Evolutionary conservation across 371 early-diverging fungal genomes (phyloP).

Genomic region (Umbelopsis sp.): DNA sequence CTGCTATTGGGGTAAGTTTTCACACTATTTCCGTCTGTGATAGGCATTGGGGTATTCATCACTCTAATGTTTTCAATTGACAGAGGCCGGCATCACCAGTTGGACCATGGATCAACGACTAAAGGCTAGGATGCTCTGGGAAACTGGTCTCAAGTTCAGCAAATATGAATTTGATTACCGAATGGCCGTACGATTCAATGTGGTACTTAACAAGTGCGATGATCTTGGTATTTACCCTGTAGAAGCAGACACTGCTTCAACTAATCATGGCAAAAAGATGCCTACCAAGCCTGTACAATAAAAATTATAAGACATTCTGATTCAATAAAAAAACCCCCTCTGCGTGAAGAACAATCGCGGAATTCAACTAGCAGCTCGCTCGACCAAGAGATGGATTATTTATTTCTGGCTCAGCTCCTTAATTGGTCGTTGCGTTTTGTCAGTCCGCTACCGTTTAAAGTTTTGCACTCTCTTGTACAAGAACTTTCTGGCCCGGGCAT

Average conservation of each 20-base stretch:
- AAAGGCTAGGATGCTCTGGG: slow-evolving; percentile 34
- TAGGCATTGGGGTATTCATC: no score
- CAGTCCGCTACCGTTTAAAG: no score
- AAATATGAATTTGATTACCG: slow-evolving; percentile 49
- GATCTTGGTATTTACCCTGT: slow-evolving; percentile 9
- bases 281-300: slow-evolving; percentile 12
- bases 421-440: no score
- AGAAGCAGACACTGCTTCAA: slow-evolving; percentile 23
- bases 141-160: slow-evolving; percentile 33
- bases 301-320: not conserved
- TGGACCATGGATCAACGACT: slow-evolving; percentile 34
- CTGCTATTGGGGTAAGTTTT: slow-evolving; percentile 62
- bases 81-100: slow-evolving; percentile 41
- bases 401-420: no score
- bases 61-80: not conserved
- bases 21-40: no score
- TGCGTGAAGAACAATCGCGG: no score
- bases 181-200: slow-evolving; percentile 14
- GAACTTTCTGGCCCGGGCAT: no score
- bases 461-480: no score
- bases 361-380: no score
- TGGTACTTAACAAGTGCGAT: slow-evolving; percentile 19
- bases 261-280: not conserved
- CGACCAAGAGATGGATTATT: no score
- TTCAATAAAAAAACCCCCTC: no score